A percentile compares a stretch with the other conserved stretches of the same genome.
phyloP scores from a whole-genome alignment of 805 yeast genomes.

The Naumovozyma castellii region DNA sequence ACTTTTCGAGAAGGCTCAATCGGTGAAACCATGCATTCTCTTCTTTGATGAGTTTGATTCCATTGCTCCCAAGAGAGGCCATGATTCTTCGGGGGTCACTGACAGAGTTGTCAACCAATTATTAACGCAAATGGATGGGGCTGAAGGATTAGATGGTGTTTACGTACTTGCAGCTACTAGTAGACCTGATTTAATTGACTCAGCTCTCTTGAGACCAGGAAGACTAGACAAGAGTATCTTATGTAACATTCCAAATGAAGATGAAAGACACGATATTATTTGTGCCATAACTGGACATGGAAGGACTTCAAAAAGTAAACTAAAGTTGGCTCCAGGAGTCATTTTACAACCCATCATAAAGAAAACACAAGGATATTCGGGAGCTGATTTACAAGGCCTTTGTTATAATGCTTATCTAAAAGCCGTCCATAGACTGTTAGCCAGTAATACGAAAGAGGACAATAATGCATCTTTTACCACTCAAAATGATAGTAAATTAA shows the following conservation, averaged over 20 bases:
- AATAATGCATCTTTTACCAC: neutral
- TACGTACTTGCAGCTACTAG: slow-evolving; percentile 94
- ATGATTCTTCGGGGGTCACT: slow-evolving; percentile 95
- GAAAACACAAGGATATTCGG: slow-evolving; percentile 69
- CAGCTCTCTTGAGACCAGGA: slow-evolving; percentile 92
- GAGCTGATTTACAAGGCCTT: slow-evolving; percentile 91
- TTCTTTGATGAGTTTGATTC: slow-evolving; percentile 96
- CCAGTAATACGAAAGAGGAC: neutral
- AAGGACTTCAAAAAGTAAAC: slow-evolving; percentile 25
- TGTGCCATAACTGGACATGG: slow-evolving; percentile 18
- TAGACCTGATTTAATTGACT: slow-evolving; percentile 90
- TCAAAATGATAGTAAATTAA: neutral
- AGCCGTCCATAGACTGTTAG: slow-evolving; percentile 68
- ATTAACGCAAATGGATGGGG: slow-evolving; percentile 98
- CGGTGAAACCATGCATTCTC: slow-evolving; percentile 87
- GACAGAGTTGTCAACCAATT: slow-evolving; percentile 95
- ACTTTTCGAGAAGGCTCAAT: slow-evolving; percentile 84
- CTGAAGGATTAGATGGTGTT: slow-evolving; percentile 94
- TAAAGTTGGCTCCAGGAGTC: slow-evolving; percentile 46
- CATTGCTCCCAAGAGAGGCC: slow-evolving; percentile 96
- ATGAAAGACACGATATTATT: slow-evolving; percentile 68
- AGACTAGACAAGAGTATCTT: slow-evolving; percentile 86
- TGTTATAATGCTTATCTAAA: slow-evolving; percentile 85
- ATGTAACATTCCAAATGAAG: slow-evolving; percentile 73
- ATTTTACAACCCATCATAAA: slow-evolving; percentile 46